phyloP scores from a whole-genome alignment of 2,329 filamentous ascomycete species.

The Verticillium nubilum region DNA sequence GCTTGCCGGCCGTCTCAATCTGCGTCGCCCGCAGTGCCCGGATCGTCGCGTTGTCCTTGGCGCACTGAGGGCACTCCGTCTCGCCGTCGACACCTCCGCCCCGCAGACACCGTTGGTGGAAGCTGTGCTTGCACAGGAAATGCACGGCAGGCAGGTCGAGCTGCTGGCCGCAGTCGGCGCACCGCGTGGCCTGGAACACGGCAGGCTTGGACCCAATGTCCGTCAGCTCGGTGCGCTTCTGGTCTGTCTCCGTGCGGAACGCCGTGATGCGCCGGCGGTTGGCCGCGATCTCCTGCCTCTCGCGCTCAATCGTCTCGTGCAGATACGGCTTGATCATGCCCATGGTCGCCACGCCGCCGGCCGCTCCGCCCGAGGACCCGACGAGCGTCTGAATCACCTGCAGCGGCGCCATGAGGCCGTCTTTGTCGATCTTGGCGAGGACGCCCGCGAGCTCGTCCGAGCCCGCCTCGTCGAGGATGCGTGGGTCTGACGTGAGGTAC shows the following conservation, averaged over 20 bases:
- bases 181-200: conserved; percentile 87
- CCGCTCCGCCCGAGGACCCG: conserved; percentile 36
- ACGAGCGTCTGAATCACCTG: conserved; percentile 94
- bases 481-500: conserved; percentile 83
- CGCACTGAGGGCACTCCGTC: conserved; percentile 82
- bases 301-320: conserved; percentile 78
- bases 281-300: conserved; percentile 74
- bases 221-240: conserved; percentile 71
- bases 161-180: conserved; percentile 70
- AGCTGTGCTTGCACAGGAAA: conserved; percentile 95
- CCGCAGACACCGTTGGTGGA: conserved; percentile 82
- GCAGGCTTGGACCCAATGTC: conserved; percentile 75
- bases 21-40: conserved; percentile 81
- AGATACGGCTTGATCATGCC: conserved; percentile 95
- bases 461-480: conserved; percentile 79
- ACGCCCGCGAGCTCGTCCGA: conserved; percentile 74
- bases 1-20: conserved; percentile 76
- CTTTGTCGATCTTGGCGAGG: conserved; percentile 79
- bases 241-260: conserved; percentile 77
- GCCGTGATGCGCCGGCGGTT: conserved; percentile 79
- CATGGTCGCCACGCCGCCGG: conserved; percentile 77
- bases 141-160: conserved; percentile 89
- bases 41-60: conserved; percentile 79
- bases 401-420: conserved; percentile 88
- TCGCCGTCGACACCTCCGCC: conserved; percentile 43